These are phyloP conservation scores for Salicornia ramosissima DNA, from an alignment of 148 eudicot genomes.

Conservation along the genomic window DNA sequence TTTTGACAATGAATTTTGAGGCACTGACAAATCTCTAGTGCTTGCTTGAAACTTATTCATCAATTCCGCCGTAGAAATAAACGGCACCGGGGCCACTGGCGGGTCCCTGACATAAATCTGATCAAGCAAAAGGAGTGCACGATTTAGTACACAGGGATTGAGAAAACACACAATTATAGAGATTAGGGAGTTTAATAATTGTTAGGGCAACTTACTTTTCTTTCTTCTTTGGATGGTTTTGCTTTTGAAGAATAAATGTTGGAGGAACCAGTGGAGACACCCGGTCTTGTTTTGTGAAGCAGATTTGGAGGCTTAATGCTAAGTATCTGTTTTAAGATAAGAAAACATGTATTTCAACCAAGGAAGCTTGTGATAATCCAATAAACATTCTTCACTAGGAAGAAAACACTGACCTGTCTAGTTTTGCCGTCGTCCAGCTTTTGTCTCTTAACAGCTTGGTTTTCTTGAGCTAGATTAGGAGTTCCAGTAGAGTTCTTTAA, in stretches of 20 bases:
- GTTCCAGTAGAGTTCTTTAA: slow-evolving; percentile 42
- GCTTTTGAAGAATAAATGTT: slow-evolving; percentile 35
- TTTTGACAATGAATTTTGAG: slow-evolving; percentile 41
- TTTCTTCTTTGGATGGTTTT: slow-evolving; percentile 49
- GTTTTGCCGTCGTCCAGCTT: slow-evolving; percentile 75
- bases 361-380: not conserved
- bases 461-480: slow-evolving; percentile 74
- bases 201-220: slow-evolving; percentile 49
- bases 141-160: not conserved
- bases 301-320: slow-evolving; percentile 57
- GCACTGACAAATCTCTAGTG: slow-evolving; percentile 57
- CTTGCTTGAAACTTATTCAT: slow-evolving; percentile 81
- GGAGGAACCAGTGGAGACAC: slow-evolving; percentile 27
- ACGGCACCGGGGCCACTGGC: slow-evolving; percentile 38
- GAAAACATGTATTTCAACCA: not conserved
- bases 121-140: slow-evolving; percentile 11
- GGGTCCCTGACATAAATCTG: slow-evolving; percentile 82
- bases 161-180: not conserved
- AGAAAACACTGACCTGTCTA: slow-evolving; percentile 51
- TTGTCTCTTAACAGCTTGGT: slow-evolving; percentile 89
- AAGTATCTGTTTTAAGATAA: slow-evolving; percentile 47
- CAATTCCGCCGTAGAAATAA: slow-evolving; percentile 93
- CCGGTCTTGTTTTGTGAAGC: slow-evolving; percentile 70
- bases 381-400: not conserved
- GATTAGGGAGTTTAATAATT: not conserved